Conservation (phyloP, 2,329 filamentous ascomycete genomes). For the Cadophora malorum region DNA sequence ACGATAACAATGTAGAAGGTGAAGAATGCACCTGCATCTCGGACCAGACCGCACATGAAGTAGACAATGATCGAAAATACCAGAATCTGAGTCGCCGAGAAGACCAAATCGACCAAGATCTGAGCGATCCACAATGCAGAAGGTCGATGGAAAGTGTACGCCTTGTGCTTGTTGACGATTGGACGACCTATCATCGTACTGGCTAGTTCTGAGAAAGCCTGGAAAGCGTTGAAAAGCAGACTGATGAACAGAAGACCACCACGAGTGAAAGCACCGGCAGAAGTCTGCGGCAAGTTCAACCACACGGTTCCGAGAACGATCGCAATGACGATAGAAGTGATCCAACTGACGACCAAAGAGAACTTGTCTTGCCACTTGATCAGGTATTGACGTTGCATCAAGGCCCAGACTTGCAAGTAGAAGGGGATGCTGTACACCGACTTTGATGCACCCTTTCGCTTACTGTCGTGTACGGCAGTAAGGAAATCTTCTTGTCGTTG, state of each 20-base stretch:
- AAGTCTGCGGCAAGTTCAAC: slow-evolving; percentile 69
- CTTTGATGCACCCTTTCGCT: slow-evolving; percentile 72
- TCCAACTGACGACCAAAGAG: slow-evolving; percentile 76
- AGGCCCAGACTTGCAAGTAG: slow-evolving; percentile 79
- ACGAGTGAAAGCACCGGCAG: slow-evolving; percentile 77
- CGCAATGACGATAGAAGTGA: slow-evolving; percentile 73
- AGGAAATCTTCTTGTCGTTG: slow-evolving; percentile 78
- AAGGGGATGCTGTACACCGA: slow-evolving; percentile 87
- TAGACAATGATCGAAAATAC: slow-evolving; percentile 79
- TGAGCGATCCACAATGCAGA: slow-evolving; percentile 85
- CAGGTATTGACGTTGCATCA: slow-evolving; percentile 83
- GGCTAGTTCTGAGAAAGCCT: slow-evolving; percentile 80
- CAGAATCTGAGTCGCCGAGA: slow-evolving; percentile 73
- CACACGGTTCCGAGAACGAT: slow-evolving; percentile 83
- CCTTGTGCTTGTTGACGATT: slow-evolving; percentile 84
- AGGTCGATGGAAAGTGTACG: slow-evolving; percentile 82
- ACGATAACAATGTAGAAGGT: slow-evolving; percentile 76
- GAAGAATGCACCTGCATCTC: slow-evolving; percentile 79
- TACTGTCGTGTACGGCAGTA: slow-evolving; percentile 76
- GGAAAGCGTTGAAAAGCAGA: slow-evolving; percentile 86
- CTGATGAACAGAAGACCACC: slow-evolving; percentile 83
- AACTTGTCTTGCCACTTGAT: slow-evolving; percentile 88
- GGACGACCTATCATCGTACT: slow-evolving; percentile 77
- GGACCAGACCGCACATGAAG: slow-evolving; percentile 74
- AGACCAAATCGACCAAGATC: slow-evolving; percentile 78